These are phyloP conservation scores for Schoenoplectus triqueter DNA, from an alignment of 202 grass and related monocot genomes.

Conservation along the genomic window DNA sequence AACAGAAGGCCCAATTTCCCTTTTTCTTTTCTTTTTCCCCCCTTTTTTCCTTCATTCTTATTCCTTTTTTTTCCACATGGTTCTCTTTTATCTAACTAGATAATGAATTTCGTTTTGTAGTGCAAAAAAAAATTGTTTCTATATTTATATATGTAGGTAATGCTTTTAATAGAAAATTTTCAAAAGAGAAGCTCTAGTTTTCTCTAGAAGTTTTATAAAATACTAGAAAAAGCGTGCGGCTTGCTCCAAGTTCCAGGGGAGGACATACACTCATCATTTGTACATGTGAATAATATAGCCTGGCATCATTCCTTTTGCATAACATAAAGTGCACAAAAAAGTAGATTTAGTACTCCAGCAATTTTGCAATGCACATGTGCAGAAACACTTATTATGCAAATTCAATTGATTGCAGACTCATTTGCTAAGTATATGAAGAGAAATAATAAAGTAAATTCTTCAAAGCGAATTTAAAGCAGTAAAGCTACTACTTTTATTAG, in stretches of 20 bases:
- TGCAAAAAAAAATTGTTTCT: not conserved
- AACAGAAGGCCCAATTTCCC: not conserved
- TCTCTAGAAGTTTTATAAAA: not conserved
- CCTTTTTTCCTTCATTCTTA: not conserved
- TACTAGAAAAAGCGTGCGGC: not conserved
- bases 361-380: constrained; percentile 6
- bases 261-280: constrained; percentile 12
- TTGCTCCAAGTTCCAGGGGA: constrained; percentile 18
- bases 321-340: not conserved
- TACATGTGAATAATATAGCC: constrained; percentile 6
- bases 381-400: not conserved
- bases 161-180: not conserved
- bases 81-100: not conserved
- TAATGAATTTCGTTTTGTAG: not conserved
- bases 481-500: too few species aligned
- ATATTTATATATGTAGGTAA: too few species aligned
- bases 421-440: not conserved
- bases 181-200: not conserved
- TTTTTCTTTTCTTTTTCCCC: not conserved
- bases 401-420: not conserved
- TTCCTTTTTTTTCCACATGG: not conserved
- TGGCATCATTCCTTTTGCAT: not conserved
- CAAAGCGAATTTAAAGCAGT: not conserved
- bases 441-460: not conserved
- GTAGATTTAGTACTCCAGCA: not conserved